These are phyloP conservation scores for Zizania latifolia DNA, from an alignment of 176 grass and related monocot species.

Conservation along the genomic window DNA sequence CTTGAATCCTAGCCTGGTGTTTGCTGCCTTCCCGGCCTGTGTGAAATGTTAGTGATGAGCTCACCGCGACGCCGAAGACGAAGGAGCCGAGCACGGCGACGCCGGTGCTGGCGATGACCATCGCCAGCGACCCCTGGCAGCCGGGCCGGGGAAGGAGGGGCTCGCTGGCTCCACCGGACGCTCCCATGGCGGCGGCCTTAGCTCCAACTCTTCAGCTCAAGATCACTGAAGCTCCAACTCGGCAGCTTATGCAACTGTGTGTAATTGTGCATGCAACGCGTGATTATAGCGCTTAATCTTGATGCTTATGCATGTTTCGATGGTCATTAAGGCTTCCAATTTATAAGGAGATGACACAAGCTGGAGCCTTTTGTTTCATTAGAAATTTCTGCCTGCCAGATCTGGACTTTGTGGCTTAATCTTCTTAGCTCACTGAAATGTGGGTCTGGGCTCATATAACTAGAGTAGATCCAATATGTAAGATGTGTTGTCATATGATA, in stretches of 20 bases:
- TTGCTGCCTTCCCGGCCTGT: background rate
- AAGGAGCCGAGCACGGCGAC: constrained; percentile 55
- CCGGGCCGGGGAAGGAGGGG: background rate
- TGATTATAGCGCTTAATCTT: background rate
- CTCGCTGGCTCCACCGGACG: background rate
- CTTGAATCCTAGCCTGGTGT: background rate
- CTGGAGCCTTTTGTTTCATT: background rate
- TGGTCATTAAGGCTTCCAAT: background rate
- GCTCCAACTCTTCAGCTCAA: background rate
- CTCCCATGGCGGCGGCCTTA: background rate
- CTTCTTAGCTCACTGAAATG: too few species aligned
- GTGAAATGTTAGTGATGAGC: constrained; percentile 1
- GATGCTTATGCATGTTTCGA: background rate
- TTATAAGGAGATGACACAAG: background rate
- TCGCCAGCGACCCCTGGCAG: background rate
- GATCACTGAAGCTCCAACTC: background rate
- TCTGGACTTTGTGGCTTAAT: background rate
- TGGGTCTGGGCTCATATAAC: too few species aligned
- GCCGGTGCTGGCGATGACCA: constrained; percentile 51
- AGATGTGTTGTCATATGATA: too few species aligned
- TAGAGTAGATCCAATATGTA: too few species aligned
- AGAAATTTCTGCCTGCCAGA: background rate
- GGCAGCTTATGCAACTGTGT: background rate
- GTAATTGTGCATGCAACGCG: background rate
- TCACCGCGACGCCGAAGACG: constrained; percentile 50